These are phyloP conservation scores for Bipolaris cookei DNA, from an alignment of 2,329 filamentous ascomycete genomes.

Conservation along the genomic window DNA sequence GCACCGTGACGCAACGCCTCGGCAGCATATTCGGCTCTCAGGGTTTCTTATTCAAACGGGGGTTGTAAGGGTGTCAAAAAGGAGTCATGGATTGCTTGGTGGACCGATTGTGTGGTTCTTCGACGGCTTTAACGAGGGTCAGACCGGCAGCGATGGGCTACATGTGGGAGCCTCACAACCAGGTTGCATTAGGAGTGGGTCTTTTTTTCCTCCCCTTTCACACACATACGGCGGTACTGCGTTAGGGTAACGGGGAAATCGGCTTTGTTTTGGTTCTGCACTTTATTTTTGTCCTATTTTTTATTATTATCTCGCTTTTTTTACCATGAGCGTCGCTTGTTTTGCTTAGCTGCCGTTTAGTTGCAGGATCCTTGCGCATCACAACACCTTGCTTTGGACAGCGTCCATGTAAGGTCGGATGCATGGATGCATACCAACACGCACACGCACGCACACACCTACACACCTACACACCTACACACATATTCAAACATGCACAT, in stretches of 20 bases:
- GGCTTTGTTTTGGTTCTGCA: constrained; percentile 11
- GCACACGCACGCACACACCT: neutral
- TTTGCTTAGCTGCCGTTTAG: neutral
- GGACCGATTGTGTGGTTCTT: constrained; percentile 6
- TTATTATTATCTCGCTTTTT: neutral
- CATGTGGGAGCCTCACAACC: constrained; percentile 10
- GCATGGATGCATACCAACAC: neutral
- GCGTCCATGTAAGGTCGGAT: constrained; percentile 11
- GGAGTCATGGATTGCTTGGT: constrained; percentile 15
- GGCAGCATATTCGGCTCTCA: constrained; percentile 1
- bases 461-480: neutral
- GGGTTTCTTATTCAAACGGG: constrained; percentile 10
- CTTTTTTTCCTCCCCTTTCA: constrained; percentile 14
- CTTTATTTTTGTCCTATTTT: neutral
- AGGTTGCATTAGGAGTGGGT: constrained; percentile 28
- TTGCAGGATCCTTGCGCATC: constrained; percentile 2
- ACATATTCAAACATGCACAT: no score
- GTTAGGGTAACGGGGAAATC: constrained; percentile 17
- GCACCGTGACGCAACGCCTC: constrained; percentile 12
- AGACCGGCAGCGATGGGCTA: constrained; percentile 19
- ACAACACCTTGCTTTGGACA: constrained; percentile 19
- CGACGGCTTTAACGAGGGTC: constrained; percentile 11
- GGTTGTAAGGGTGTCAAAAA: constrained; percentile 18
- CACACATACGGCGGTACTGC: constrained; percentile 20
- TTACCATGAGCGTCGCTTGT: neutral